These are phyloP conservation scores for Rhodocollybia butyracea DNA, from an alignment of 768 basidiomycete species.

Conservation along the genomic window DNA sequence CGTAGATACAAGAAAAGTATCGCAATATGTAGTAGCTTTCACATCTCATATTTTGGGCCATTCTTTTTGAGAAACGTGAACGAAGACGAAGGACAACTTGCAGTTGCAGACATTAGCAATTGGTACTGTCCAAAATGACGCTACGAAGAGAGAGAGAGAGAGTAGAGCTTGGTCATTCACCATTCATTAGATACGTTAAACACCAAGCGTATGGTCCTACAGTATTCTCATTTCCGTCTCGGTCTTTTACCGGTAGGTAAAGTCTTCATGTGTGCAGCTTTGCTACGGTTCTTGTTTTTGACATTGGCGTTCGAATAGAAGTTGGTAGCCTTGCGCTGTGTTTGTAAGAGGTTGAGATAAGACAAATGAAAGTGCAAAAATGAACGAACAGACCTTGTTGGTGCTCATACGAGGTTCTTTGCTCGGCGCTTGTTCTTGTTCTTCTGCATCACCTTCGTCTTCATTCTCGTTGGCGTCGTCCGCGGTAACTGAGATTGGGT, in stretches of 20 bases:
- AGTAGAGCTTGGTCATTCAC: no score
- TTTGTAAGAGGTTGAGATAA: not conserved
- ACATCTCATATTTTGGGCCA: no score
- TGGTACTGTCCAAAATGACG: no score
- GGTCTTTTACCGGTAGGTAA: conserved; percentile 48
- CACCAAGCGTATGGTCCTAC: no score
- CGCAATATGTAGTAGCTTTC: no score
- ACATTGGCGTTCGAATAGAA: conserved; percentile 85
- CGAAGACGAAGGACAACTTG: no score
- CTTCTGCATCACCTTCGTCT: conserved; percentile 1
- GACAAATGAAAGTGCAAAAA: not conserved
- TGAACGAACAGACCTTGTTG: conserved; percentile 61
- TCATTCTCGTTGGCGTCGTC: not conserved
- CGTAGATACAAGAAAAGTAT: no score
- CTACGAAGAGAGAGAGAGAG: no score
- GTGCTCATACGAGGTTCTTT: conserved; percentile 89
- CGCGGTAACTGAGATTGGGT: not conserved
- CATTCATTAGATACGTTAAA: no score
- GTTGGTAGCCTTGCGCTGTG: conserved; percentile 84
- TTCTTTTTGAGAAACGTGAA: no score
- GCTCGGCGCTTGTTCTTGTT: conserved; percentile 22
- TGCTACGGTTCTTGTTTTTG: conserved; percentile 80
- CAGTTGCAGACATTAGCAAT: no score
- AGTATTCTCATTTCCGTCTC: conserved; percentile 1
- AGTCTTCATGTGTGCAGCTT: conserved; percentile 57